These are phyloP conservation scores for Ophiocordyceps camponoti-saundersi DNA, from an alignment of 2,329 filamentous ascomycete genomes.

Conservation along the genomic window DNA sequence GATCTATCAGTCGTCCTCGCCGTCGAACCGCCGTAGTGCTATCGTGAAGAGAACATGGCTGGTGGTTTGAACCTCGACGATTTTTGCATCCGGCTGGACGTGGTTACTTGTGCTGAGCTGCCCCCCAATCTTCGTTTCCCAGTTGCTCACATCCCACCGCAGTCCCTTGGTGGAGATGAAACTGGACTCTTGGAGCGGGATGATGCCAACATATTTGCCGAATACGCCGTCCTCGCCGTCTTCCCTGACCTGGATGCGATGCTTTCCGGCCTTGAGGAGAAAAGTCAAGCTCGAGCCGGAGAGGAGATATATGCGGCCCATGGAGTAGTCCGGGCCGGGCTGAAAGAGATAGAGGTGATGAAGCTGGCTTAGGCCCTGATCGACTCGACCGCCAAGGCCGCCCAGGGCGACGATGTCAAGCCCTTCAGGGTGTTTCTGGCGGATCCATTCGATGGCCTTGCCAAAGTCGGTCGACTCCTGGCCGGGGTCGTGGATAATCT, in stretches of 20 bases:
- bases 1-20: slow-evolving; percentile 15
- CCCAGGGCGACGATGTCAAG: slow-evolving; percentile 65
- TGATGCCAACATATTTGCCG: slow-evolving; percentile 66
- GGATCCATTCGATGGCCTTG: slow-evolving; percentile 55
- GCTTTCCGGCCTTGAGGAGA: slow-evolving; percentile 52
- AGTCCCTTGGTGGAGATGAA: slow-evolving; percentile 65
- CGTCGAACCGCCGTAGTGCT: slow-evolving; percentile 30
- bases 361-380: slow-evolving; percentile 79
- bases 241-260: slow-evolving; percentile 48
- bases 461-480: slow-evolving; percentile 84
- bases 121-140: slow-evolving; percentile 61
- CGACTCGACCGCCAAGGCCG: slow-evolving; percentile 75
- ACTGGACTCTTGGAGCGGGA: slow-evolving; percentile 67
- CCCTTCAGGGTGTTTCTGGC: slow-evolving; percentile 13
- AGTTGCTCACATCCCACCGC: slow-evolving; percentile 78
- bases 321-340: slow-evolving; percentile 25
- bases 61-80: slow-evolving; percentile 45
- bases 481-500: slow-evolving; percentile 55
- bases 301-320: slow-evolving; percentile 57
- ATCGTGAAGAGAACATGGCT: slow-evolving; percentile 60
- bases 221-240: slow-evolving; percentile 35
- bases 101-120: slow-evolving; percentile 70
- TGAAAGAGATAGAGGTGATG: slow-evolving; percentile 64
- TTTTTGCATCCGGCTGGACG: slow-evolving; percentile 37
- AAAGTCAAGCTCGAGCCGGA: slow-evolving; percentile 72